Evolutionary conservation across 1,284 basidiomycete genomes (phyloP).

Genomic region (Phylloporus sp.): DNA sequence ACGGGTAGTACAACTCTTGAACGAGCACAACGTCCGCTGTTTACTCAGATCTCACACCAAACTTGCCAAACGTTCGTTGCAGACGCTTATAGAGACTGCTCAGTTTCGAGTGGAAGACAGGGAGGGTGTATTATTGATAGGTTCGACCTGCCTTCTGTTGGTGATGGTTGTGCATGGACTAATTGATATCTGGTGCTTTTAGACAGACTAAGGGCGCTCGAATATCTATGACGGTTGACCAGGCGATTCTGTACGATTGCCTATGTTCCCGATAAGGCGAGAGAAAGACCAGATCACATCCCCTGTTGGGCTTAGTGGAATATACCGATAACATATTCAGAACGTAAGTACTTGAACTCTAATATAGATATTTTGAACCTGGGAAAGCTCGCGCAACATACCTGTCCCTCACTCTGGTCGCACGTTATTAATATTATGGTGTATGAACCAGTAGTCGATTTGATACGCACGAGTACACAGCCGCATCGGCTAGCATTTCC

Average conservation of each 20-base stretch:
- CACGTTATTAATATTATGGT: too few species aligned
- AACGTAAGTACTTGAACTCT: background rate
- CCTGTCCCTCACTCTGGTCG: too few species aligned
- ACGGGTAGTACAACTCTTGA: slow-evolving; percentile 32
- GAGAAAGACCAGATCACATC: background rate
- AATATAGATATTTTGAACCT: too few species aligned
- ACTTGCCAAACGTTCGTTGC: slow-evolving; percentile 16
- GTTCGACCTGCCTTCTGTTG: slow-evolving; percentile 12
- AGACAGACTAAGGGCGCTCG: slow-evolving; percentile 27
- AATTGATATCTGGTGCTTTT: slow-evolving; percentile 2
- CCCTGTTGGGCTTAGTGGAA: background rate
- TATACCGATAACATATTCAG: background rate
- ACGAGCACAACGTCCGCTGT: slow-evolving; percentile 26
- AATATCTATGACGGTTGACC: slow-evolving; percentile 9
- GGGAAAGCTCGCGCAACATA: too few species aligned
- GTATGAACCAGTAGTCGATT: too few species aligned
- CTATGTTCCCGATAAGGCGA: background rate
- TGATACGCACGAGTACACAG: too few species aligned
- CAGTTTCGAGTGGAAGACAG: slow-evolving; percentile 35
- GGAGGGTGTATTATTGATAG: slow-evolving; percentile 33
- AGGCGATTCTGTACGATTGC: background rate
- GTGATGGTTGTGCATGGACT: slow-evolving; percentile 1
- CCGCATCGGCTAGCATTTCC: too few species aligned
- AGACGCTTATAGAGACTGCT: slow-evolving; percentile 6
- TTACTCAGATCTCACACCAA: slow-evolving; percentile 28